Percentiles rank a stretch among this genome's conserved stretches.
Evolutionary conservation across 306 rosid genomes (phyloP).

Genomic region (Begonia peltatifolia): DNA sequence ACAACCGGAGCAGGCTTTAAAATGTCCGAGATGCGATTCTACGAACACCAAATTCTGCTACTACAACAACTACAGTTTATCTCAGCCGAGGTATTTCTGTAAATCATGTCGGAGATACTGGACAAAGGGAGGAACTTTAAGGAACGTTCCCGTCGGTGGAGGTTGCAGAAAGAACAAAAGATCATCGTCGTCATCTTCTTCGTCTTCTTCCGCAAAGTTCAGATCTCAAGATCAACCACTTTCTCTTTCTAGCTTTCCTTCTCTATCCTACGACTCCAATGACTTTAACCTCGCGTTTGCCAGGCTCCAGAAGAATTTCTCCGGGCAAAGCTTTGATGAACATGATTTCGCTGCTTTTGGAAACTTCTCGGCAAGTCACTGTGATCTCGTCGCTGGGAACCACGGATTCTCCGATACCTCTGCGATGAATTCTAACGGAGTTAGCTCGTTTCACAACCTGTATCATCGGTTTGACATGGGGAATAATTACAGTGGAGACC

Average conservation of each 20-base stretch:
- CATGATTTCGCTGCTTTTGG: slow-evolving; percentile 37
- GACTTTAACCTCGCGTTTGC: slow-evolving; percentile 76
- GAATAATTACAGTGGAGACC: slow-evolving; percentile 28
- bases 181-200: slow-evolving; percentile 27
- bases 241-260: slow-evolving; percentile 18
- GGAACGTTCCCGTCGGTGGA: slow-evolving; percentile 98
- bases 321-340: slow-evolving; percentile 41
- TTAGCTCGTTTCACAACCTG: slow-evolving; percentile 16
- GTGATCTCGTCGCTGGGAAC: neutral
- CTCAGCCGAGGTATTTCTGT: slow-evolving; percentile 96
- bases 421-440: too few species aligned
- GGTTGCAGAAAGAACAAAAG: slow-evolving; percentile 94
- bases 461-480: slow-evolving; percentile 50
- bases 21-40: slow-evolving; percentile 92
- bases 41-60: slow-evolving; percentile 90
- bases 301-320: slow-evolving; percentile 58
- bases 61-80: slow-evolving; percentile 92
- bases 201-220: slow-evolving; percentile 30
- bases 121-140: slow-evolving; percentile 94
- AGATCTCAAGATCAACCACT: slow-evolving; percentile 45
- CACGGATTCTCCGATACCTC: too few species aligned
- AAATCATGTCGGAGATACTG: slow-evolving; percentile 93
- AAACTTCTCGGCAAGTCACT: slow-evolving; percentile 21
- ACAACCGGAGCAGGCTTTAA: slow-evolving; percentile 69
- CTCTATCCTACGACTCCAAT: slow-evolving; percentile 40